These are phyloP conservation scores for Medicago ruthenica DNA, from an alignment of 306 rosid genomes.

Conservation along the genomic window DNA sequence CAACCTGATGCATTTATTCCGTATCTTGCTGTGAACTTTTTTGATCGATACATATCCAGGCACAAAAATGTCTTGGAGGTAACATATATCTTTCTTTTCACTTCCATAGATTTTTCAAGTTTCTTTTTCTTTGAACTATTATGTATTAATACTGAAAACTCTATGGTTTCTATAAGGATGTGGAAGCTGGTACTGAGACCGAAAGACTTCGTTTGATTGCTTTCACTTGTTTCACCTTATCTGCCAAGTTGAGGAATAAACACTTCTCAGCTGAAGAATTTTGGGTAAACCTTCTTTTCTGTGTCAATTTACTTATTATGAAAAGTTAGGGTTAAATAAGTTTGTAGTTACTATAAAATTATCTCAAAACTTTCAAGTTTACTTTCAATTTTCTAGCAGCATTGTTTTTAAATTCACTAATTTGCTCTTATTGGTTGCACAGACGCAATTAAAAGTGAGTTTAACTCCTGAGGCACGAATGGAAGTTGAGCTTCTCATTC, in stretches of 20 bases:
- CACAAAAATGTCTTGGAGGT: background rate
- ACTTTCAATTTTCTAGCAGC: background rate
- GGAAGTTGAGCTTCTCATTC: background rate
- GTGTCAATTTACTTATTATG: no score
- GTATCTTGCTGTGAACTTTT: slow-evolving; percentile 40
- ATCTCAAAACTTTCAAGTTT: background rate
- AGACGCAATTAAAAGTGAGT: background rate
- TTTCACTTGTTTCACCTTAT: slow-evolving; percentile 17
- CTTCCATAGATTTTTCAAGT: background rate
- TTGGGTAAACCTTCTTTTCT: slow-evolving; percentile 13
- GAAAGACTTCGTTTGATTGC: slow-evolving; percentile 6
- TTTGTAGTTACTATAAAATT: background rate
- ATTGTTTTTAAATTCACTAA: background rate
- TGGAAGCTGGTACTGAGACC: background rate
- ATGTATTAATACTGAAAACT: background rate
- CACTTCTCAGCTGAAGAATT: background rate
- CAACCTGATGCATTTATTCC: slow-evolving; percentile 11
- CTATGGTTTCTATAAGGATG: slow-evolving; percentile 10
- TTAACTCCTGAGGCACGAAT: no score
- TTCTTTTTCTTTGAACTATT: background rate
- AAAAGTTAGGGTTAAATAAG: background rate
- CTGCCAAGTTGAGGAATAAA: slow-evolving; percentile 32
- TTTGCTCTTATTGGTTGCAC: slow-evolving; percentile 1
- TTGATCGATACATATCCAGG: slow-evolving; percentile 23
- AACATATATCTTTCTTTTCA: slow-evolving; percentile 12